Evolutionary conservation across 1,284 basidiomycete genomes (phyloP).

Genomic region (Austroboletus novae-zelandiae): DNA sequence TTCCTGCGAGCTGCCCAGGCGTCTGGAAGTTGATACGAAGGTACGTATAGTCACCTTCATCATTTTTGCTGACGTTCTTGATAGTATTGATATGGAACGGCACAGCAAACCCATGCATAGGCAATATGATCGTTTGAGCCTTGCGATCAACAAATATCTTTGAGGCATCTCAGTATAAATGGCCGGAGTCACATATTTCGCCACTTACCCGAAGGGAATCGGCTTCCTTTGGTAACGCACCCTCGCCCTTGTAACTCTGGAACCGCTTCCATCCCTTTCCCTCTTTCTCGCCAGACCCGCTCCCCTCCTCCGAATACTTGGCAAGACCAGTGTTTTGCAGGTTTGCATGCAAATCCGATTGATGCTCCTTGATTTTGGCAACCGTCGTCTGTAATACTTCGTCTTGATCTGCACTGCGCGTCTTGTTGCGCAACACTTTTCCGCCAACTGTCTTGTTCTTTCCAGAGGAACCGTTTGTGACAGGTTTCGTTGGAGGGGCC

Average conservation of each 20-base stretch:
- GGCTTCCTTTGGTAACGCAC: constrained; percentile 78
- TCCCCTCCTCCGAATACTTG: constrained; percentile 79
- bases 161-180: constrained; percentile 4
- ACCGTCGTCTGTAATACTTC: constrained; percentile 70
- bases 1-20: constrained; percentile 95
- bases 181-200: background rate
- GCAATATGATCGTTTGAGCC: constrained; percentile 86
- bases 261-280: constrained; percentile 94
- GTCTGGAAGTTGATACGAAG: constrained; percentile 99
- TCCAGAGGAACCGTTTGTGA: constrained; percentile 59
- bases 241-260: constrained; percentile 96
- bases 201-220: constrained; percentile 70
- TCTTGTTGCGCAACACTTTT: constrained; percentile 83
- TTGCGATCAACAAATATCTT: constrained; percentile 93
- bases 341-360: constrained; percentile 78
- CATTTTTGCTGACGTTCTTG: constrained; percentile 97
- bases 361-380: constrained; percentile 84
- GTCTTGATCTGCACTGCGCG: constrained; percentile 75
- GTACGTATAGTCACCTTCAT: constrained; percentile 94
- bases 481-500: constrained; percentile 52
- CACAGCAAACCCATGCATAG: constrained; percentile 93
- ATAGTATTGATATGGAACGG: constrained; percentile 99
- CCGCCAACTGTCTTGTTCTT: constrained; percentile 77
- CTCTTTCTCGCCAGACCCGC: constrained; percentile 70
- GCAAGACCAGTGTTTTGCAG: constrained; percentile 84